A percentile compares a stretch with the other conserved stretches of the same genome.
Evolutionary conservation across 2,329 filamentous ascomycete genomes (phyloP).

Genomic region (Dactylonectria estremocensis): DNA sequence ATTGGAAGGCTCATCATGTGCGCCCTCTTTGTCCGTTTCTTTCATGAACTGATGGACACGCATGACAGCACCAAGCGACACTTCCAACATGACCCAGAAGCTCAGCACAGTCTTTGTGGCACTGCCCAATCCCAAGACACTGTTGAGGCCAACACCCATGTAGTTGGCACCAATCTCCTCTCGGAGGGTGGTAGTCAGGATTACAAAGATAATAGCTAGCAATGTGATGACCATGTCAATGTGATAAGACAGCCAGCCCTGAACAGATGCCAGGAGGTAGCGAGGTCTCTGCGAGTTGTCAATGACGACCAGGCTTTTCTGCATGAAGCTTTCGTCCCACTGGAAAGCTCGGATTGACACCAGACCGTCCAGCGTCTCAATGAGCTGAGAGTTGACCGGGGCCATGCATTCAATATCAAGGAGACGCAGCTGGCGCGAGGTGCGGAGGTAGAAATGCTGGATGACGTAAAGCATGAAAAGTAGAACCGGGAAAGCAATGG

Average conservation of each 20-base stretch:
- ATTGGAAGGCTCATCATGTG: conserved; percentile 17
- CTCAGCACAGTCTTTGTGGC: conserved; percentile 46
- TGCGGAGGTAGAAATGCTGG: conserved; percentile 46
- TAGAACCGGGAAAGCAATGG: conserved; percentile 49
- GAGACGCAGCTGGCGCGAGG: conserved; percentile 56
- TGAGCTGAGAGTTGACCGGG: conserved; percentile 55
- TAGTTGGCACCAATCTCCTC: conserved; percentile 36
- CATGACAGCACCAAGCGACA: conserved; percentile 46
- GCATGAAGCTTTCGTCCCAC: conserved; percentile 60
- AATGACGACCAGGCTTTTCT: conserved; percentile 59
- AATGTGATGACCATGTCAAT: conserved; percentile 59
- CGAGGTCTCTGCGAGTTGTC: conserved; percentile 66
- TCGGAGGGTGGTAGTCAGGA: conserved; percentile 55
- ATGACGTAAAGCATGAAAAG: conserved; percentile 47
- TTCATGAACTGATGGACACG: conserved; percentile 46
- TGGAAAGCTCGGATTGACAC: conserved; percentile 65
- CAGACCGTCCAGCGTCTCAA: conserved; percentile 63
- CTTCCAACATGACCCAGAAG: conserved; percentile 54
- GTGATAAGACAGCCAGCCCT: conserved; percentile 66
- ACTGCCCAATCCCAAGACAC: conserved; percentile 47
- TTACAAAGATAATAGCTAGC: conserved; percentile 42
- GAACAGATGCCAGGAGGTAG: conserved; percentile 66
- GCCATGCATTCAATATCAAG: conserved; percentile 56
- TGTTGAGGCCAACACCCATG: conserved; percentile 42
- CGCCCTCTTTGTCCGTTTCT: conserved; percentile 34